Base-by-base conservation (phyloP, 2,329 filamentous ascomycete species). In the Clonostachys rhizophaga region DNA sequence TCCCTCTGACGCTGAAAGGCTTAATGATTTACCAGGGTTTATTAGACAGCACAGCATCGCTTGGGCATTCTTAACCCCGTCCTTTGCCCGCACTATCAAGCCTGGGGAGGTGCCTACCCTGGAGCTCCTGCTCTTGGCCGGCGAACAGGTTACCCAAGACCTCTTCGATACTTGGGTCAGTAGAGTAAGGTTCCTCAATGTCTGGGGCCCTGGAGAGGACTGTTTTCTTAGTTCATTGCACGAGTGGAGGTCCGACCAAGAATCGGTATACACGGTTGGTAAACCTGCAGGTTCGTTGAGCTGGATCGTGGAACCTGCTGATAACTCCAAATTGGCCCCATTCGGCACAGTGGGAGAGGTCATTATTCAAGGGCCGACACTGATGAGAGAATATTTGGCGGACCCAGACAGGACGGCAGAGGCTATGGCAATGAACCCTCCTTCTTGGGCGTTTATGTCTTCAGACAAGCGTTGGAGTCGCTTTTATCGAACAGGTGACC, bases 381-480 rank as follows among this genome's bases (percentile, higher is more conserved):
- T 79, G 13, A 71, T 70, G 24, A 60, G 68, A 35, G 73, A 74
- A 34, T 80, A 79, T 47, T 57, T 76, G n/a, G 70, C 72, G 46
- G 51, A 57, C 12, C 5, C 56, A 33, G 35, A 45, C 14, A 6
- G 12, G 2, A 62, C 70, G 64, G 47, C 60, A 48, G 11, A 50
- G 5, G 50, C 52, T 3, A 34, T 43, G 20, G 42, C 17, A 14
- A 16, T 52, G 18, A 45, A 46, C 12, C 36, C 48, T 39, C 44
- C 11, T 8, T 40, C 20, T n/a, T 40, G 11, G 45, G 42, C 18
- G 24, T n/a, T 37, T 30, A 37, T 14, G 36, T 34, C 24, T 33
- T 56, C 37, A 9, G 39, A 49, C 47, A 11, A 47, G 36, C 9
- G 45, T 43, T 11, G 14, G 40, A 42, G 16, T n/a, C 40, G 42